Conservation (phyloP, 192 early-diverging fungal genomes). For the Mortierella alpina region DNA sequence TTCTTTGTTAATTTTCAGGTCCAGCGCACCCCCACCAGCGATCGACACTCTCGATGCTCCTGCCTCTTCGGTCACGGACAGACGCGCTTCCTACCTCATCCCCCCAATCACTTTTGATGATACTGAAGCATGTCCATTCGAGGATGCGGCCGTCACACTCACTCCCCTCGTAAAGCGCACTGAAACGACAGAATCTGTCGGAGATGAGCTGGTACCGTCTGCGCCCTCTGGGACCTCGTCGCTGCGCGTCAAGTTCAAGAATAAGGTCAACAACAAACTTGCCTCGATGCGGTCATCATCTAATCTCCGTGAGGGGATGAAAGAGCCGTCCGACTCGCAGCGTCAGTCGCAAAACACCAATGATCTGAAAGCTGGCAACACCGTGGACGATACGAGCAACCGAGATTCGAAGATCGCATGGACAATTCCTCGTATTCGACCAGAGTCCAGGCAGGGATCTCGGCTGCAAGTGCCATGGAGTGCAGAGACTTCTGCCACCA, state of each 20-base stretch:
- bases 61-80: background rate
- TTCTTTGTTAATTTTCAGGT: constrained; percentile 8
- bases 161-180: background rate
- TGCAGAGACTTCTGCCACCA: background rate
- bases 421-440: constrained; percentile 31
- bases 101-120: constrained; percentile 27
- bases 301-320: constrained; percentile 28
- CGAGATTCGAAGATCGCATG: constrained; percentile 26
- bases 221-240: constrained; percentile 6
- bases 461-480: constrained; percentile 6
- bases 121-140: background rate
- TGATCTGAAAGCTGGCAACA: too few species aligned
- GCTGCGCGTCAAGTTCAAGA: constrained; percentile 41
- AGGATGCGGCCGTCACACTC: background rate
- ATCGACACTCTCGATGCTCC: background rate
- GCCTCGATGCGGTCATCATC: constrained; percentile 48
- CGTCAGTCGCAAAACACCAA: too few species aligned
- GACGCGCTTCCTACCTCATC: constrained; percentile 27
- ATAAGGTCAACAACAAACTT: constrained; percentile 34
- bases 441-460: constrained; percentile 1
- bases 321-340: background rate
- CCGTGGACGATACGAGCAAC: background rate
- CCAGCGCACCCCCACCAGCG: constrained; percentile 21
- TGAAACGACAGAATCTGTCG: background rate
- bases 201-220: too few species aligned